A percentile compares a stretch with the other conserved stretches of the same genome.
Evolutionary conservation across 495 filamentous ascomycete genomes (phyloP).

Genomic region (Penicillium macrosclerotiorum): DNA sequence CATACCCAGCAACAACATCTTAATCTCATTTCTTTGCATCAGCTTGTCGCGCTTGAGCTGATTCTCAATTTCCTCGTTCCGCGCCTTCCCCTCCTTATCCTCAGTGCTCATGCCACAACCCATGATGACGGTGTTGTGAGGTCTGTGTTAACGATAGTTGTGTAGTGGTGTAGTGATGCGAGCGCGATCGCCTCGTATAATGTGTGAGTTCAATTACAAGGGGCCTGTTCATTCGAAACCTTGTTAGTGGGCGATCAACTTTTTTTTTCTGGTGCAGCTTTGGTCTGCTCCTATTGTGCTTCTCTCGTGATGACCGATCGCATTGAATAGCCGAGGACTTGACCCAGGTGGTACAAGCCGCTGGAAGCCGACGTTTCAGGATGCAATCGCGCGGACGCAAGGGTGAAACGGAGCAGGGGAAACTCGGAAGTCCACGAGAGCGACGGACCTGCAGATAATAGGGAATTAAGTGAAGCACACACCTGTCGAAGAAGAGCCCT

Average conservation of each 20-base stretch:
- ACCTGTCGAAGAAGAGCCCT: too few species aligned
- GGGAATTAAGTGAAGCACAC: constrained; percentile 5
- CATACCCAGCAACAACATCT: constrained; percentile 97
- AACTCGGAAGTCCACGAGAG: constrained; percentile 7
- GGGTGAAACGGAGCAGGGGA: constrained; percentile 20
- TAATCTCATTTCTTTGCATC: constrained; percentile 96
- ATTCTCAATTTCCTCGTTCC: constrained; percentile 99
- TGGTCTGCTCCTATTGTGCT: too few species aligned
- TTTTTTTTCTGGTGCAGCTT: background rate
- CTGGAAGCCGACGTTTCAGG: constrained; percentile 26
- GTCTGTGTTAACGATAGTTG: constrained; percentile 21
- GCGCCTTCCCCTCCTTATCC: constrained; percentile 99
- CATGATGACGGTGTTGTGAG: constrained; percentile 65
- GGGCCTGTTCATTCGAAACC: constrained; percentile 13
- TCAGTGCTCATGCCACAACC: constrained; percentile 99
- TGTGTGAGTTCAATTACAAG: constrained; percentile 11
- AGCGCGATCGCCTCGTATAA: constrained; percentile 18
- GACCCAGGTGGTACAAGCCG: constrained; percentile 22
- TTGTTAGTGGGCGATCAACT: too few species aligned
- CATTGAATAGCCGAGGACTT: constrained; percentile 9
- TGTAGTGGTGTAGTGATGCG: constrained; percentile 14
- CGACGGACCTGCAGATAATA: constrained; percentile 1
- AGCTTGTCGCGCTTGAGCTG: constrained; percentile 94
- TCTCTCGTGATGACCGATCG: constrained; percentile 4
- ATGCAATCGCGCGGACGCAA: constrained; percentile 23